These are phyloP conservation scores for Spathaspora girioi DNA, from an alignment of 805 yeast genomes.

Conservation along the genomic window DNA sequence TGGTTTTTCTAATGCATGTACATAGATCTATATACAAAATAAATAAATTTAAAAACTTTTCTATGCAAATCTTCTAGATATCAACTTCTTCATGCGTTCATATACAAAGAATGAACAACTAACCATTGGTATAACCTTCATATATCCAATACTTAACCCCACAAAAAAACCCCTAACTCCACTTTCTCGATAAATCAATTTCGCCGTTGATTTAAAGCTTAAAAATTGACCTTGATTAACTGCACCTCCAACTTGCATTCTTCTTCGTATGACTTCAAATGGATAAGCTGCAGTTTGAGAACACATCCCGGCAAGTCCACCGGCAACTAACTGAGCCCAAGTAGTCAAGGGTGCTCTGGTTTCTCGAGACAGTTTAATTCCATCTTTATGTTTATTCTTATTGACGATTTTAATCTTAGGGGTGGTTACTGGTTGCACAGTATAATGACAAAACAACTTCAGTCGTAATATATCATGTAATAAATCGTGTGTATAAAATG, in stretches of 20 bases:
- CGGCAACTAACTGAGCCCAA: conserved; percentile 92
- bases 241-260: conserved; percentile 94
- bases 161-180: conserved; percentile 90
- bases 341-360: conserved; percentile 67
- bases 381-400: conserved; percentile 5
- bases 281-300: conserved; percentile 98
- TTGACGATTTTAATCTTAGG: conserved; percentile 7
- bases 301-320: conserved; percentile 92
- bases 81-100: conserved; percentile 70
- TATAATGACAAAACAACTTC: conserved; percentile 48
- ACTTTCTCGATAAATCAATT: conserved; percentile 59
- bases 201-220: conserved; percentile 52
- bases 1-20: conserved; percentile 47
- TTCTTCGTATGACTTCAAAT: conserved; percentile 87
- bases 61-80: conserved; percentile 1
- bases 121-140: conserved; percentile 95
- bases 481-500: conserved; percentile 89
- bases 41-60: neutral
- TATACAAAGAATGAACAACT: conserved; percentile 95
- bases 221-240: conserved; percentile 55
- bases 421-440: conserved; percentile 51
- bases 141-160: conserved; percentile 91
- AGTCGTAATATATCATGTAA: conserved; percentile 83
- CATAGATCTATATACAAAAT: conserved; percentile 1
- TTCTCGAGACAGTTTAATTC: conserved; percentile 31